Conservation (phyloP, 164 flowering plant genomes). For the Chimonanthus praecox region DNA sequence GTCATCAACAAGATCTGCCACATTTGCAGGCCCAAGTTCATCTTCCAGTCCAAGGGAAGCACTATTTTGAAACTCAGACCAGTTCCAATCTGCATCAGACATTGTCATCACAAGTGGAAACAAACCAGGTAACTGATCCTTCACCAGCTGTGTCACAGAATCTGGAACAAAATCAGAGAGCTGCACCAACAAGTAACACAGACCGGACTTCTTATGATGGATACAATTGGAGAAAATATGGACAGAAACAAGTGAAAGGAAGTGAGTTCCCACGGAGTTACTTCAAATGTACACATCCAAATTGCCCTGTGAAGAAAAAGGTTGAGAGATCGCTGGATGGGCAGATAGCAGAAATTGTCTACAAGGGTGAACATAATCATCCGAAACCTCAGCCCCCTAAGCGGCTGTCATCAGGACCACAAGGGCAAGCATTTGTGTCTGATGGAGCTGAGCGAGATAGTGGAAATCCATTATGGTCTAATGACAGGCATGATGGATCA, state of each 20-base stretch:
- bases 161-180: conserved; percentile 35
- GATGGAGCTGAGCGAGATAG: conserved; percentile 36
- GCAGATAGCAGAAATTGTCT: conserved; percentile 82
- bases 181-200: conserved; percentile 15
- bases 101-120: conserved; percentile 21
- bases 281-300: conserved; percentile 81
- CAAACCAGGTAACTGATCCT: conserved; percentile 20
- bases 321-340: conserved; percentile 83
- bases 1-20: conserved; percentile 24
- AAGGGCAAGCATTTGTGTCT: conserved; percentile 25
- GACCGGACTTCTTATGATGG: conserved; percentile 71
- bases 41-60: conserved; percentile 24
- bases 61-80: conserved; percentile 18
- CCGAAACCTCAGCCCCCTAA: conserved; percentile 67
- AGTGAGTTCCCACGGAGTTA: conserved; percentile 87
- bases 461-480: conserved; percentile 20
- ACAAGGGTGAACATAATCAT: conserved; percentile 91
- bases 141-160: conserved; percentile 24
- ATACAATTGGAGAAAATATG: conserved; percentile 92
- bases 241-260: conserved; percentile 97
- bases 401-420: conserved; percentile 31
- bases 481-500: conserved; percentile 35
- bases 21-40: conserved; percentile 27
- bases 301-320: conserved; percentile 85
- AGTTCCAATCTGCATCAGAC: conserved; percentile 23